phyloP scores from a whole-genome alignment of 352 stramenopile genomes.

The Pythium apleroticum region DNA sequence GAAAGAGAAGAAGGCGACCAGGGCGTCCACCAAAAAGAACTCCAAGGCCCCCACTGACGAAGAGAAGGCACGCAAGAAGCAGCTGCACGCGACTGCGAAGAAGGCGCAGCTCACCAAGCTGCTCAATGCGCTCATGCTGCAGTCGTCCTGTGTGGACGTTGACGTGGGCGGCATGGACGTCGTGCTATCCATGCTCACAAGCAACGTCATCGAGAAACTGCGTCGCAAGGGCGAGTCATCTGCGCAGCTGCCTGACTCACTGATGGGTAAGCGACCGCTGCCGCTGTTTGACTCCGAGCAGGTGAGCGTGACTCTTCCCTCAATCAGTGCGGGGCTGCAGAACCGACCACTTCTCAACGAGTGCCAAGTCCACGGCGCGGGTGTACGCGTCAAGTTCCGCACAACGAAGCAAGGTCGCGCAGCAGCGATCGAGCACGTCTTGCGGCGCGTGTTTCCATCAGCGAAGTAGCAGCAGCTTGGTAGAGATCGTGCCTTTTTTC shows the following conservation, averaged over 20 bases:
- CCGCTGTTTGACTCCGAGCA: conserved; percentile 45
- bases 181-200: conserved; percentile 45
- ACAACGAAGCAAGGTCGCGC: conserved; percentile 57
- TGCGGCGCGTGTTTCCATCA: conserved; percentile 26
- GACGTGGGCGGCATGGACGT: conserved; percentile 46
- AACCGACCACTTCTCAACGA: conserved; percentile 56
- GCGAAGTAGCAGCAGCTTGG: neutral
- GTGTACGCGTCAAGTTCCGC: conserved; percentile 46
- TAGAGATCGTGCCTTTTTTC: conserved; percentile 8
- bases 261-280: neutral
- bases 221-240: neutral
- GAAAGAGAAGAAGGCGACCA: conserved; percentile 26
- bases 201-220: conserved; percentile 42
- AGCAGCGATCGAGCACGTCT: conserved; percentile 51
- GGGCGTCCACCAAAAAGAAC: neutral
- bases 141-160: conserved; percentile 52
- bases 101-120: conserved; percentile 42
- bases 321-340: conserved; percentile 30
- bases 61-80: conserved; percentile 2
- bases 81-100: conserved; percentile 25
- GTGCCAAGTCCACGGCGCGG: conserved; percentile 48
- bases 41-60: neutral
- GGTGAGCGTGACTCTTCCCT: conserved; percentile 38
- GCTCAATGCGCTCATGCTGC: conserved; percentile 54
- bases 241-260: neutral